These are phyloP conservation scores for Talinum fruticosum DNA, from an alignment of 148 eudicot genomes.

Conservation along the genomic window DNA sequence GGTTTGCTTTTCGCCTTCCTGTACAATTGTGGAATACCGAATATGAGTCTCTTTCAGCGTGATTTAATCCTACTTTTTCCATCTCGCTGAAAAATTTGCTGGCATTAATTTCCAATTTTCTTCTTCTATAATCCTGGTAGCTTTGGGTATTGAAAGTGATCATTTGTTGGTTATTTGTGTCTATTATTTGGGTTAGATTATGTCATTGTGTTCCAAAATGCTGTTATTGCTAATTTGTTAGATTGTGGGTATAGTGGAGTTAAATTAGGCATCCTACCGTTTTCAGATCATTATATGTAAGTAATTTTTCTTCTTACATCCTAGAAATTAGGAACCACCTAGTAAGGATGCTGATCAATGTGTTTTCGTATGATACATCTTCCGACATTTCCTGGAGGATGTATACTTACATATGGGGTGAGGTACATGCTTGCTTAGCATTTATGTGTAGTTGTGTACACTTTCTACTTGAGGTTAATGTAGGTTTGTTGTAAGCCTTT, in stretches of 20 bases:
- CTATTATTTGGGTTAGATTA: too few relatives aligned
- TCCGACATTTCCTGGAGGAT: background rate
- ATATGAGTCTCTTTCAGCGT: background rate
- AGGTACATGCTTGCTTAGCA: background rate
- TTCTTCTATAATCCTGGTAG: background rate
- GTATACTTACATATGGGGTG: background rate
- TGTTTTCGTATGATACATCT: background rate
- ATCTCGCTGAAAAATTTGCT: background rate
- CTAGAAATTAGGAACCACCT: too few relatives aligned
- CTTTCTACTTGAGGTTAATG: background rate
- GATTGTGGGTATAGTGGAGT: too few relatives aligned
- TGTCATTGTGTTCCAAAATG: too few relatives aligned
- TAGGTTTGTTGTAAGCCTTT: background rate
- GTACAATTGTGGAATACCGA: background rate
- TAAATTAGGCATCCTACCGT: background rate
- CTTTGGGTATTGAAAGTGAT: background rate
- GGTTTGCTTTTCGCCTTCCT: background rate
- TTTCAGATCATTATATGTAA: background rate
- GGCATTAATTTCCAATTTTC: background rate
- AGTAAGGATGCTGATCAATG: background rate
- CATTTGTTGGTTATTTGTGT: background rate
- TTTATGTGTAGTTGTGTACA: background rate
- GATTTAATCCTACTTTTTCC: background rate
- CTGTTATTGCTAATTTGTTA: too few relatives aligned
- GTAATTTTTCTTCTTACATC: too few relatives aligned